Conservation (phyloP, 1,139 yeast species). For the Magnusiomyces magnusii region DNA sequence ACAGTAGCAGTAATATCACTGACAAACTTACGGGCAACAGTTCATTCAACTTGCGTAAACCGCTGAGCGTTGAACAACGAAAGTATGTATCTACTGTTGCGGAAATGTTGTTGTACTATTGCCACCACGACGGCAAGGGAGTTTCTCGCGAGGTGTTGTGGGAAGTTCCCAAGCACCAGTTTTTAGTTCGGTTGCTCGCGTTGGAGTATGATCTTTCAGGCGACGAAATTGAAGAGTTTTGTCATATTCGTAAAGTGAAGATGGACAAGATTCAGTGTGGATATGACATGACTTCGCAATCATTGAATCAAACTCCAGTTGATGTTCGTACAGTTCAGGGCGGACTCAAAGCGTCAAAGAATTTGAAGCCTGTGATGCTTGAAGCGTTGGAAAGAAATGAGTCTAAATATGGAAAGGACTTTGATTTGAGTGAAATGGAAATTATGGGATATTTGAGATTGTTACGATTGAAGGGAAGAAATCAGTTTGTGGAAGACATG, state of each 20-base stretch:
- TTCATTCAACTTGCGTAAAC: background rate
- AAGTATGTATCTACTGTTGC: background rate
- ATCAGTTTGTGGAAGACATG: conserved; percentile 1
- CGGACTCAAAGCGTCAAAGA: background rate
- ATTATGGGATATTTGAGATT: background rate
- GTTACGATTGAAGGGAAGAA: background rate
- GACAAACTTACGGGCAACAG: background rate
- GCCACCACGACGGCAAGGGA: conserved; percentile 2
- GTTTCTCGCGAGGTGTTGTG: background rate
- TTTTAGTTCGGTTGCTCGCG: background rate
- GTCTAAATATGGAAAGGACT: background rate
- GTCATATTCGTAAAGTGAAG: background rate
- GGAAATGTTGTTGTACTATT: background rate
- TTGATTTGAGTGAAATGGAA: background rate
- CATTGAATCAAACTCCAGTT: background rate
- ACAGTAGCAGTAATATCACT: background rate
- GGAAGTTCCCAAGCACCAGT: background rate
- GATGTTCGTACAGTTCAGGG: background rate
- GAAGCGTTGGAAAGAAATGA: background rate
- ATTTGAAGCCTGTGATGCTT: background rate
- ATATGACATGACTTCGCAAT: background rate
- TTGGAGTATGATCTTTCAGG: background rate
- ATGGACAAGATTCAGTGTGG: conserved; percentile 1
- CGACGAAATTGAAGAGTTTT: background rate
- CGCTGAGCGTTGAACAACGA: background rate